Evolutionary conservation across 306 rosid species (phyloP), one percentile per base, ranked within the genome.

Genomic region (Lathyrus oleraceus): DNA sequence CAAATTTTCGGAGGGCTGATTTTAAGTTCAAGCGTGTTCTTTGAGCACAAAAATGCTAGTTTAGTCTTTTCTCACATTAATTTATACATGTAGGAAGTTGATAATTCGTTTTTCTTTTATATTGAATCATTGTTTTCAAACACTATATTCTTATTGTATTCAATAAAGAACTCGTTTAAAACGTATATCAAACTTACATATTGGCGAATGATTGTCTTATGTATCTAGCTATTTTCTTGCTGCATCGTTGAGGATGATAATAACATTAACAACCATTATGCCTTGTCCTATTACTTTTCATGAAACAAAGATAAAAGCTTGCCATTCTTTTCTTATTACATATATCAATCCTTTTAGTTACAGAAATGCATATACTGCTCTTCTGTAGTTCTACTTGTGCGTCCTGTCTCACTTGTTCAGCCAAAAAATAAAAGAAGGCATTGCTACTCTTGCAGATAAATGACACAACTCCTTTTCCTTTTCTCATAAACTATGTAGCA

Each of bases 401-500:
- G 30, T 35, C 44, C 53, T 8, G 15, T n/a, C 53, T 47, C 17
- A 66, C 16, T 23, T 47, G 67, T 67, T 76, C 63, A 39, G 53
- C 17, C 48, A 64, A 23, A 59, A 47, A n/a, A 21, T 23, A 23
- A 48, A 32, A 35, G 30, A 10, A 38, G 43, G 1, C 76, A 63
- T 56, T 8, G 38, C 44, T 45, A 11, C 39, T 73, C 67, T 73
- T 67, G 47, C 61, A 32, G 62, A 68, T 79, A 52, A 20, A 68
- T 6, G 72, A 61, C n/a, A n/a, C n/a, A n/a, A n/a, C 40, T 73
- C 61, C 7, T 53, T 52, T 65, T 35, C n/a, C 62, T 23, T 47
- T 56, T 35, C 8, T 27, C 35, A 20, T n/a, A n/a, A n/a, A n/a
- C n/a, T n/a, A n/a, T n/a, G n/a, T n/a, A n/a, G n/a, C n/a, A n/a